A percentile compares a stretch with the other conserved stretches of the same genome.
phyloP scores from a whole-genome alignment of 1,284 basidiomycete genomes.

The Cutaneotrichosporon mucoides region DNA sequence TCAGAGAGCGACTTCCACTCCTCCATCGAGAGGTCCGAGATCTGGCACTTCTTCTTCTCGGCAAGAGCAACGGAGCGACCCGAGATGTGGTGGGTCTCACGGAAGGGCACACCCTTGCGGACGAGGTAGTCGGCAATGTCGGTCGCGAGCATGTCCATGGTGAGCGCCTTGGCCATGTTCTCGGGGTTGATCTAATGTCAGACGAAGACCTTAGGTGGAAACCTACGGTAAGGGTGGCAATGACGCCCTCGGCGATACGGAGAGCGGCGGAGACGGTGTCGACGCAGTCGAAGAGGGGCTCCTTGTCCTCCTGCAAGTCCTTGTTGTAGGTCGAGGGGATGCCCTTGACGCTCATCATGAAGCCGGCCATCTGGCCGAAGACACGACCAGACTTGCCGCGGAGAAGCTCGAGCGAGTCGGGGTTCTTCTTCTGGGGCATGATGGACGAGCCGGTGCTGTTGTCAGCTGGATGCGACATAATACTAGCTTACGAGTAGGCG shows the following conservation, averaged over 20 bases:
- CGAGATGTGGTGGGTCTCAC: conserved; percentile 97
- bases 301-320: conserved; percentile 97
- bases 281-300: conserved; percentile 90
- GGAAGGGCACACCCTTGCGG: conserved; percentile 96
- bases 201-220: no score
- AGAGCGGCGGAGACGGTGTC: conserved; percentile 87
- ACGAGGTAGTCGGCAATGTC: conserved; percentile 98
- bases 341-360: conserved; percentile 96
- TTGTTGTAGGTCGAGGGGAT: conserved; percentile 99
- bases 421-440: conserved; percentile 99
- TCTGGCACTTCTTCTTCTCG: conserved; percentile 72
- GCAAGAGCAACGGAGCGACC: conserved; percentile 93
- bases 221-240: conserved; percentile 77
- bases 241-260: conserved; percentile 88
- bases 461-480: neutral
- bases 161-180: conserved; percentile 84
- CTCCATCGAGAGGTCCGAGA: conserved; percentile 72
- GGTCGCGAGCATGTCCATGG: conserved; percentile 95
- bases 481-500: conserved; percentile 65
- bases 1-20: conserved; percentile 74
- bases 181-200: conserved; percentile 83
- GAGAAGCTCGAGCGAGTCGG: conserved; percentile 90
- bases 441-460: conserved; percentile 87
- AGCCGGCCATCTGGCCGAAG: conserved; percentile 97
- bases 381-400: conserved; percentile 92